Base-by-base conservation (phyloP, 2,329 filamentous ascomycete genomes). In the Passalora sequoiae region DNA sequence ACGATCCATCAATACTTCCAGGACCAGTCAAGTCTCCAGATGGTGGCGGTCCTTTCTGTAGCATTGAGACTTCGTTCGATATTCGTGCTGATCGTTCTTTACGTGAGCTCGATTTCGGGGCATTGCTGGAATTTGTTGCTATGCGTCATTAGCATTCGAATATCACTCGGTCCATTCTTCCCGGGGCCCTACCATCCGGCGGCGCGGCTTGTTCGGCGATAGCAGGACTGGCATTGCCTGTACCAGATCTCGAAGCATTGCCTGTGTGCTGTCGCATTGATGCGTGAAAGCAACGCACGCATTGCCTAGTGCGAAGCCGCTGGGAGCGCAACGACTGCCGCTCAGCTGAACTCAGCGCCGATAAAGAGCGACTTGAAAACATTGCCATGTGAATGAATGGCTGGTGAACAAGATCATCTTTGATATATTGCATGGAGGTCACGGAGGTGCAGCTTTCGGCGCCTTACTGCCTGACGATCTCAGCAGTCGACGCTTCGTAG, bases 31-130 rank as follows among this genome's bases (percentile, higher is more conserved):
- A 22, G 15, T 45, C 44, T 17, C 46, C 40, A 31, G 49, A 41
- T 13, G 56, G 51, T 38, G 55, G 50, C 15, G 56, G 51, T 12
- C 53, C 45, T 47, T 46, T 45, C 12, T 54, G 53, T 8, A 59
- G 44, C 49, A 53, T 53, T 17, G 49, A 50, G 15, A 58, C 38
- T 45, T 59, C 56, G 38, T 54, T 53, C 8, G 51, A 55, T 31
- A 58, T 53, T 17, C 44, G 49, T 4, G 53, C 46, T 21, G 55
- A 53, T 21, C 56, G 53, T 33, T 56, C 46, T 28, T 48, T 42
- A 25, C 51, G 51, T 1, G 35, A 41, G n/a, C n/a, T n/a, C n/a
- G n/a, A n/a, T n/a, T n/a, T n/a, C n/a, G n/a, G n/a, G n/a, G n/a
- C n/a, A n/a, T n/a, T n/a, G n/a, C n/a, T n/a, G n/a, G n/a, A n/a